phyloP scores from a whole-genome alignment of 1,284 basidiomycete species.

The Trichosporon asahii region DNA sequence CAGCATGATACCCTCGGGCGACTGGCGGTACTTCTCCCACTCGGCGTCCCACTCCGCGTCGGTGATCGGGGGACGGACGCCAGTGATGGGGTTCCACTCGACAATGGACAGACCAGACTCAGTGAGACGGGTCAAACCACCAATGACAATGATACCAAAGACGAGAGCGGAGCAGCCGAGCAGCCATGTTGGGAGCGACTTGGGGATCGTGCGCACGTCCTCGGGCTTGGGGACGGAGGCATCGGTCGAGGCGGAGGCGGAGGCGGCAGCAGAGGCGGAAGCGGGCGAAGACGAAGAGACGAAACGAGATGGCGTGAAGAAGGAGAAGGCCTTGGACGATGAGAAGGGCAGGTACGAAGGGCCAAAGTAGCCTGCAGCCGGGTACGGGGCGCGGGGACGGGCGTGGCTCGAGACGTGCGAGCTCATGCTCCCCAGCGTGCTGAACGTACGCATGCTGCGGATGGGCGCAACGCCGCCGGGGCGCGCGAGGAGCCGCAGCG shows the following conservation, averaged over 20 bases:
- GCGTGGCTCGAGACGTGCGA: background rate
- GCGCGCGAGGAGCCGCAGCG: conserved; percentile 14
- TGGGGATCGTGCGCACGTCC: conserved; percentile 60
- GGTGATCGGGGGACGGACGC: conserved; percentile 77
- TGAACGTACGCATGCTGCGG: background rate
- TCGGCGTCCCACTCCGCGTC: conserved; percentile 79
- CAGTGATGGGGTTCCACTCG: conserved; percentile 94
- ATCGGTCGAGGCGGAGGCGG: background rate
- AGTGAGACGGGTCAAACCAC: conserved; percentile 92
- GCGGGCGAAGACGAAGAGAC: conserved; percentile 14
- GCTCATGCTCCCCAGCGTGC: conserved; percentile 1
- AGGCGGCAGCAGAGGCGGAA: background rate
- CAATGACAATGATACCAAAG: conserved; percentile 89
- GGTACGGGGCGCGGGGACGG: background rate
- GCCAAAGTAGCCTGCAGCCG: conserved; percentile 17
- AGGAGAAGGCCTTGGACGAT: conserved; percentile 9
- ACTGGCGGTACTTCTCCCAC: conserved; percentile 91
- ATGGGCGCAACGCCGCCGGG: conserved; percentile 1
- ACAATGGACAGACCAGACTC: conserved; percentile 97
- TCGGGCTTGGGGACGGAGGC: conserved; percentile 48
- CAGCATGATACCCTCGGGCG: conserved; percentile 89
- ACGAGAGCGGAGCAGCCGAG: conserved; percentile 78
- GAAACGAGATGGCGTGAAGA: conserved; percentile 23
- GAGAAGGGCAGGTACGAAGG: conserved; percentile 20
- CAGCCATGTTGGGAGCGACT: conserved; percentile 73